Percentiles rank a stretch among this genome's conserved stretches.
These are phyloP conservation scores for Pseudohyphozyma bogoriensis DNA, from an alignment of 768 basidiomycete species.

Conservation along the genomic window DNA sequence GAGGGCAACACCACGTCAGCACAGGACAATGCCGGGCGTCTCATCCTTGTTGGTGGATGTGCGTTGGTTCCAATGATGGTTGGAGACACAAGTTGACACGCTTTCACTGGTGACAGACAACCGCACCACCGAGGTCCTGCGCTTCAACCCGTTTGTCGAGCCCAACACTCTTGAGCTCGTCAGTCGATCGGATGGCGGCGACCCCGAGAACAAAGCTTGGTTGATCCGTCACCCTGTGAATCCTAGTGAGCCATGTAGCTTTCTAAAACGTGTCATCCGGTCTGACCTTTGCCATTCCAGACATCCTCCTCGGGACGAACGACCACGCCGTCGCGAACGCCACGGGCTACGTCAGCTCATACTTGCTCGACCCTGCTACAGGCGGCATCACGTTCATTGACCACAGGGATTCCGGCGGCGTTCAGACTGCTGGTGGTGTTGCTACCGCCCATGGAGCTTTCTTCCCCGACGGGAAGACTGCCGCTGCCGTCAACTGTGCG, in stretches of 20 bases:
- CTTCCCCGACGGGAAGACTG: conserved; percentile 4
- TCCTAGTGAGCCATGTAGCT: neutral
- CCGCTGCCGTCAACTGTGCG: conserved; percentile 1
- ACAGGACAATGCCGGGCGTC: no score
- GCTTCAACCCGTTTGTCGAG: neutral
- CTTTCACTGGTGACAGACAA: neutral
- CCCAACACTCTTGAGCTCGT: neutral
- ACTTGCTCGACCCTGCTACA: neutral
- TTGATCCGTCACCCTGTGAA: neutral
- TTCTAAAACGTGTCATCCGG: no score
- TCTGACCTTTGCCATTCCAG: no score
- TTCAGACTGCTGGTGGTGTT: neutral
- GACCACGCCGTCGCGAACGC: neutral
- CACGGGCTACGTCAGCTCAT: neutral
- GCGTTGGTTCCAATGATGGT: no score
- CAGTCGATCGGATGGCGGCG: neutral
- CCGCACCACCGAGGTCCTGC: neutral
- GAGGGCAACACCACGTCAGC: no score
- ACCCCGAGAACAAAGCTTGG: neutral
- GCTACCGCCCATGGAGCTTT: neutral
- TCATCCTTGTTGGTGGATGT: no score
- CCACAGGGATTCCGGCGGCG: neutral
- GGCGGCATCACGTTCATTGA: neutral
- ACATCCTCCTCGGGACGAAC: neutral
- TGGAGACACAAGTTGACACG: neutral